Conservation (phyloP, 805 yeast genomes). For the Candida methanosorbosa region DNA sequence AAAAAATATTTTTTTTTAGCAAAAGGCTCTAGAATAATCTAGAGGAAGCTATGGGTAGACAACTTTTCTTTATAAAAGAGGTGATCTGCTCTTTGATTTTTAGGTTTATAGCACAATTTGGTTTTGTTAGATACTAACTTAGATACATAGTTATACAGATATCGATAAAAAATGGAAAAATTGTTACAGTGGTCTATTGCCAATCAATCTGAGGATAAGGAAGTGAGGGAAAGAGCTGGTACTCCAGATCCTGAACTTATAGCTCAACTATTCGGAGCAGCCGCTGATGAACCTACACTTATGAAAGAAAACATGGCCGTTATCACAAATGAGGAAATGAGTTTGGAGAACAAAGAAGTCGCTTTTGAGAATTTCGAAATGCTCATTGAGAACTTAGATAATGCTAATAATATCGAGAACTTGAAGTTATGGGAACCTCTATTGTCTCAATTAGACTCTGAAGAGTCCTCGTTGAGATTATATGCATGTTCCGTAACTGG, state of each 20-base stretch:
- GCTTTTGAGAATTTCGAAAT: conserved; percentile 91
- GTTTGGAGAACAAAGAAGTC: conserved; percentile 52
- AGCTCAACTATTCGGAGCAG: conserved; percentile 66
- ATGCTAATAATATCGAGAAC: conserved; percentile 86
- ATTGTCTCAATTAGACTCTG: conserved; percentile 40
- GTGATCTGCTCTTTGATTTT: too few species aligned
- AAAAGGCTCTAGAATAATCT: too few species aligned
- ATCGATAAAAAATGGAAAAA: conserved; percentile 60
- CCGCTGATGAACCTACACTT: conserved; percentile 77
- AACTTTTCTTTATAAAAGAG: too few species aligned
- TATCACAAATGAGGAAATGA: conserved; percentile 48
- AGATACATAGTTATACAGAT: too few species aligned
- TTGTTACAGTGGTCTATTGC: conserved; percentile 88
- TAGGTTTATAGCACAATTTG: too few species aligned
- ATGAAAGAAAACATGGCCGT: conserved; percentile 73
- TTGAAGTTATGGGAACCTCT: conserved; percentile 73
- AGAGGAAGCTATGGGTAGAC: too few species aligned
- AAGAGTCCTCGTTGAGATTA: conserved; percentile 37
- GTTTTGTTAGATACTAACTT: too few species aligned
- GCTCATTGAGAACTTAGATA: conserved; percentile 88
- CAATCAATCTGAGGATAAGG: conserved; percentile 63
- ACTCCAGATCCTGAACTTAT: conserved; percentile 73
- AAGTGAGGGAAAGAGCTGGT: conserved; percentile 54
- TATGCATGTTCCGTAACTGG: conserved; percentile 72
- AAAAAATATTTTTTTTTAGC: too few species aligned